Evolutionary conservation across 495 filamentous ascomycete genomes (phyloP).

Genomic region (Talaromyces nanjingensis): DNA sequence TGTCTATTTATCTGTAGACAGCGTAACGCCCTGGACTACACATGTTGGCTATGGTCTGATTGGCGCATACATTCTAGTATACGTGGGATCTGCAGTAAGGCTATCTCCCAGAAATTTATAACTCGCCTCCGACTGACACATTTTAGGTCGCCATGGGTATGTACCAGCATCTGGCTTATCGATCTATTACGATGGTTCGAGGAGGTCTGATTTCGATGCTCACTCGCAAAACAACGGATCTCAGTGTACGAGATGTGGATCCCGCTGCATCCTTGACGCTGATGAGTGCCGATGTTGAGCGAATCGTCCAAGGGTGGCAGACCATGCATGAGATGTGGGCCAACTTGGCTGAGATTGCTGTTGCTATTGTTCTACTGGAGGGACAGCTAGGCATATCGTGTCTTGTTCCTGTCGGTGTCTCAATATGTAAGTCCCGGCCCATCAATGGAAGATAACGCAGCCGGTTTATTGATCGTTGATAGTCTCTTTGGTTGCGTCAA

Average conservation of each 20-base stretch:
- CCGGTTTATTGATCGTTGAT: constrained; percentile 3
- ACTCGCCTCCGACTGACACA: background rate
- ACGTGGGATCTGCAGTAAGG: constrained; percentile 44
- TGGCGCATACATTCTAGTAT: constrained; percentile 42
- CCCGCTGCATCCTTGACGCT: constrained; percentile 45
- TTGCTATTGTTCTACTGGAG: constrained; percentile 49
- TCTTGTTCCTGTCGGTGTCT: constrained; percentile 42
- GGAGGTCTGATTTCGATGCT: constrained; percentile 52
- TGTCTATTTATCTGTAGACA: constrained; percentile 37
- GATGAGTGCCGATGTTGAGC: constrained; percentile 51
- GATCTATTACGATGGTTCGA: constrained; percentile 52
- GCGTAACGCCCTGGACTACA: constrained; percentile 26
- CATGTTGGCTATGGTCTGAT: constrained; percentile 50
- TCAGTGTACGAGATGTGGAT: constrained; percentile 36
- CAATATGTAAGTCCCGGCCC: constrained; percentile 27
- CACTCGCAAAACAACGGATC: constrained; percentile 41
- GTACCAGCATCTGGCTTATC: constrained; percentile 49
- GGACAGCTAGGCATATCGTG: constrained; percentile 40
- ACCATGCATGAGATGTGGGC: constrained; percentile 47
- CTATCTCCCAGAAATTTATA: constrained; percentile 34
- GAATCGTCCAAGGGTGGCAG: constrained; percentile 32
- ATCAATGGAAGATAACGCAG: constrained; percentile 6
- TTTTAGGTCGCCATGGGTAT: constrained; percentile 31
- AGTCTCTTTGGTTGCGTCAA: constrained; percentile 25
- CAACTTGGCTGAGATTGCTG: constrained; percentile 41